Evolutionary conservation across 768 basidiomycete genomes (phyloP), one percentile per base, ranked within the genome.

Genomic region (Lactarius tabidus): DNA sequence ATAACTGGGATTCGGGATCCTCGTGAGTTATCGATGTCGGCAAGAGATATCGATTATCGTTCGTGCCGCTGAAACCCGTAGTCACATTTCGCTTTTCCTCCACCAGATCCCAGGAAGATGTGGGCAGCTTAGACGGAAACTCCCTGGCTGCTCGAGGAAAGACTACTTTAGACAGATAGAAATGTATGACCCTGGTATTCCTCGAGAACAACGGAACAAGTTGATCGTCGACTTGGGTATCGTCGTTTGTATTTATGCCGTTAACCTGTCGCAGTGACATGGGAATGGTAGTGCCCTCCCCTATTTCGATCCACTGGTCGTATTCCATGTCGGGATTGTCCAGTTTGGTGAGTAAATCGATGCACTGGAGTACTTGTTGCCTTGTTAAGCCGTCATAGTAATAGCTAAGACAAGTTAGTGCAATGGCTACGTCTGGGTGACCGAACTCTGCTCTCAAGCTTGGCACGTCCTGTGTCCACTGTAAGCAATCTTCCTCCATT

Each of bases 31-130:
- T 76, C 3, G 76, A 72, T 0, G 72, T 64, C 0, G 79, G 79
- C 9, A 78, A 59, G 14, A 76, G 67, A 60, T 73, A 69, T 17
- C 72, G 74, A 36, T 77, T 77, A 58, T 84, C 83, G 52, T 84
- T 85, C 0, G 83, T 85, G 18, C 83, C 83, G 59, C 82, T 84
- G 66, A 85, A 85, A 1, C 81, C 82, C 0, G 82, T 83, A 1
- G 75, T 80, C 17, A 75, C 35, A 26, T 74, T 65, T 14, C 35
- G 29, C 53, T 76, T 79, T 3, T 60, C 63, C 55, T 79, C 78
- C 0, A 79, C 83, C 48, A 84, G 70, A 73, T 85, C 84, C 84
- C 83, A 84, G 1, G 77, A 77, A 1, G 79, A 81, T 15, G 82
- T 79, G 6, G 79, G 67, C 20, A 84, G 71, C 67, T 81, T 83